Evolutionary conservation across 352 stramenopile genomes (phyloP), one percentile per base, ranked within the genome.

Genomic region (Phytopythium sindhum): DNA sequence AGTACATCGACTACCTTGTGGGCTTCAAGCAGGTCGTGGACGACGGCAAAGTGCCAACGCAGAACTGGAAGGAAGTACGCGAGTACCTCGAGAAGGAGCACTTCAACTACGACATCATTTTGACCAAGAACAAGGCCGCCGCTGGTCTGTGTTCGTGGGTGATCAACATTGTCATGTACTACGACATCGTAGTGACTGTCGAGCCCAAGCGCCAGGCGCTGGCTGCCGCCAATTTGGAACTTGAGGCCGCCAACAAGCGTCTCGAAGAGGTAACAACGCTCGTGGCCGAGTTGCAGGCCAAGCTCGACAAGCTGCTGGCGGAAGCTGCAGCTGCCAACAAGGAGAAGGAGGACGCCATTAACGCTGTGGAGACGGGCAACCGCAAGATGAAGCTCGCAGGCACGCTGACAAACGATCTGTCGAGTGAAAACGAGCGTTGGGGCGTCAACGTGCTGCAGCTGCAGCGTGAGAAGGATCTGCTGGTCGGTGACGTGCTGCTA

Each of bases 111-210:
- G 95, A 98, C 31, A 94, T 92, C 4, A 98, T 98, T 61, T 66
- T 95, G 47, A 94, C 87, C 5, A 98, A 98, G 73, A 98, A 98
- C 80, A 96, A 93, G 52, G 95, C 95, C 11, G 96, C 96, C 19
- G 96, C 92, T 0, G 93, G 92, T 42, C 70, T 98, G 45, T 98
- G 92, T 65, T 95, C 86, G 4, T 98, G 97, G 81, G 95, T 98
- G 42, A 75, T 98, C 66, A 98, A 98, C 66, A 98, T 98, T 45
- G 93, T 98, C 47, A 96, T 93, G 76, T 98, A 98, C 80, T 98
- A 98, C 77, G 94, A 98, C 72, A 98, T 98, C 47, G 79, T 98
- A 2, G 76, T 98, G 45, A 97, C 93, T 0, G 92, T 98, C 23
- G 95, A 98, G 75, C 96, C 96, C 9, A 98, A 98, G 74, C 89